Conservation (phyloP, 2,329 filamentous ascomycete genomes). For the Gyromitra esculenta region DNA sequence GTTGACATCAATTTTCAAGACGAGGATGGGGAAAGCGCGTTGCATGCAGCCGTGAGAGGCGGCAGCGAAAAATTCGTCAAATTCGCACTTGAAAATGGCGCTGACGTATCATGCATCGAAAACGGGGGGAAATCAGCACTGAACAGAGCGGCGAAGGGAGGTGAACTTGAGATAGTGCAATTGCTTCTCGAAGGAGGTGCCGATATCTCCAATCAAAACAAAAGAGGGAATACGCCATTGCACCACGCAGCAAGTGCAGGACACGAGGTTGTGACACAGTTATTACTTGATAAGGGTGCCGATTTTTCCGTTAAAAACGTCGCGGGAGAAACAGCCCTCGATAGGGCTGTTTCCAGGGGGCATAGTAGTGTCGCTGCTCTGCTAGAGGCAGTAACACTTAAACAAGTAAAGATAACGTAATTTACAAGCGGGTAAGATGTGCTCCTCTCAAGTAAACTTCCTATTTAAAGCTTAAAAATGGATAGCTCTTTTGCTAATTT, state of each 20-base stretch:
- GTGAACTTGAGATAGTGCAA: background rate
- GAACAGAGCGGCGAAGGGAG: background rate
- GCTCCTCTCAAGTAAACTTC: background rate
- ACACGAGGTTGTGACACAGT: background rate
- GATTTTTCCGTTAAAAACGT: slow-evolving; percentile 1
- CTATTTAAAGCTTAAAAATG: background rate
- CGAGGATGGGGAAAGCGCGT: background rate
- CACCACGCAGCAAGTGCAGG: background rate
- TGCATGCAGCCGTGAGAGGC: background rate
- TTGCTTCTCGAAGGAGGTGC: slow-evolving; percentile 5
- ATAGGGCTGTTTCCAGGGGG: background rate
- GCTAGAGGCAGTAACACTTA: background rate
- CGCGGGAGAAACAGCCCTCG: background rate
- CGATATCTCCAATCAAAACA: background rate
- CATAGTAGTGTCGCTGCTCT: background rate
- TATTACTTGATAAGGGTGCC: slow-evolving; percentile 17
- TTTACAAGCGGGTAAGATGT: background rate
- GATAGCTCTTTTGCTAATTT: background rate
- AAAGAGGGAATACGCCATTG: background rate
- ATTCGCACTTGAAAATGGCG: slow-evolving; percentile 2
- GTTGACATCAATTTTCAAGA: background rate
- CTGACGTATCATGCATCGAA: background rate
- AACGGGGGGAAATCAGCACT: background rate
- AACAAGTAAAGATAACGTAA: background rate
- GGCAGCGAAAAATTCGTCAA: background rate